Evolutionary conservation across 106 monocot genomes (phyloP).

Genomic region (Vanilla planifolia): DNA sequence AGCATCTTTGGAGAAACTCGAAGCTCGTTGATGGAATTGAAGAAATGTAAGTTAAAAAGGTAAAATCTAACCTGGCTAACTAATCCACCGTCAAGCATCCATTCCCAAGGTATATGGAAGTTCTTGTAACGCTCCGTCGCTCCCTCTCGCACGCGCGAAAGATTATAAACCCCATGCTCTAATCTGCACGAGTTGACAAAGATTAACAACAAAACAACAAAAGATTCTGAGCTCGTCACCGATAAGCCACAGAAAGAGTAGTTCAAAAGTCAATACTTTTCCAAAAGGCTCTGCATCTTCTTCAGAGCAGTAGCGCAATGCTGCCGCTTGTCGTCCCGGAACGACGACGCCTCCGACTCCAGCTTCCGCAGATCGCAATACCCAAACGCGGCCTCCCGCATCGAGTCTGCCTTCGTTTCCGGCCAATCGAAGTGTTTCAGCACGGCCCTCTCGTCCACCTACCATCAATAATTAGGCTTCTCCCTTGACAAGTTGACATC

Average conservation of each 20-base stretch:
- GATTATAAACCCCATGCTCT: slow-evolving; percentile 83
- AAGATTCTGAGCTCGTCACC: no score
- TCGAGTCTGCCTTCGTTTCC: slow-evolving; percentile 89
- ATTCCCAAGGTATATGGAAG: slow-evolving; percentile 79
- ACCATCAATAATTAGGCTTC: neutral
- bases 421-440: slow-evolving; percentile 99
- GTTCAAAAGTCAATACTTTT: slow-evolving; percentile 46
- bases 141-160: slow-evolving; percentile 64
- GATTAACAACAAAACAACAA: neutral
- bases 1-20: no score
- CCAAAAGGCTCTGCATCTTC: slow-evolving; percentile 84
- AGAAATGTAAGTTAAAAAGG: neutral
- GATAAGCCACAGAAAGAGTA: neutral
- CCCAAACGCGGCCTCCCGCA: slow-evolving; percentile 96
- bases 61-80: slow-evolving; percentile 52
- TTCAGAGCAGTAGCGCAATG: slow-evolving; percentile 62
- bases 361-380: slow-evolving; percentile 92
- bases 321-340: slow-evolving; percentile 55
- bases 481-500: no score
- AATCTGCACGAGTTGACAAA: slow-evolving; percentile 49
- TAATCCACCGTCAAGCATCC: slow-evolving; percentile 85
- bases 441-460: slow-evolving; percentile 99
- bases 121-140: slow-evolving; percentile 61
- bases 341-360: slow-evolving; percentile 49
- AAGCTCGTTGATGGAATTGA: neutral